Conservation (phyloP, 164 flowering plant genomes). For the Annona cherimola region DNA sequence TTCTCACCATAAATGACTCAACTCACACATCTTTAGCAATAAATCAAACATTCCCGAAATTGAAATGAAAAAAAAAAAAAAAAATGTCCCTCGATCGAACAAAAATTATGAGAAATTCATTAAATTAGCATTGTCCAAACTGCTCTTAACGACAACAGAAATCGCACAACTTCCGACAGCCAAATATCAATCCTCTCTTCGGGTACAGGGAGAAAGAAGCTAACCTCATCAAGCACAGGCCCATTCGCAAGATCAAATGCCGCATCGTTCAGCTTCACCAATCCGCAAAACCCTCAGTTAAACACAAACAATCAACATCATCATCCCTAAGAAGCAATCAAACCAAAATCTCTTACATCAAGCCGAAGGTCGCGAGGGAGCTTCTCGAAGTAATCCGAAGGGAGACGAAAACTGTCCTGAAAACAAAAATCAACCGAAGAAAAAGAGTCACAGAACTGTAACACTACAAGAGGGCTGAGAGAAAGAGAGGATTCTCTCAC, state of each 20-base stretch:
- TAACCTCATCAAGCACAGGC: conserved; percentile 73
- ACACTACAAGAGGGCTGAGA: neutral
- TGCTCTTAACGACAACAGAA: neutral
- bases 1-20: no score
- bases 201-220: conserved; percentile 10
- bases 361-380: conserved; percentile 62
- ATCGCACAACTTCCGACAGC: neutral
- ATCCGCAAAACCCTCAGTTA: conserved; percentile 20
- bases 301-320: neutral
- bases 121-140: neutral
- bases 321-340: no score
- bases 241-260: conserved; percentile 95
- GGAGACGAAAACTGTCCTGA: conserved; percentile 78
- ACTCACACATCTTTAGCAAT: no score
- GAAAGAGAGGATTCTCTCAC: conserved; percentile 2
- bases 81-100: neutral
- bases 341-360: conserved; percentile 34
- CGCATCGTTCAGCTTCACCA: conserved; percentile 84
- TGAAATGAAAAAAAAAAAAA: neutral
- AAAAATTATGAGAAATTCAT: neutral
- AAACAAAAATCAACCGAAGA: conserved; percentile 5
- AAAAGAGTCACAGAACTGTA: neutral
- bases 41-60: neutral
- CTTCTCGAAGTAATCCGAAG: conserved; percentile 65
- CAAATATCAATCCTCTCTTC: neutral